A percentile compares a stretch with the other conserved stretches of the same genome.
Evolutionary conservation across 805 yeast genomes (phyloP).

Genomic region (Hagleromyces aurorensis): DNA sequence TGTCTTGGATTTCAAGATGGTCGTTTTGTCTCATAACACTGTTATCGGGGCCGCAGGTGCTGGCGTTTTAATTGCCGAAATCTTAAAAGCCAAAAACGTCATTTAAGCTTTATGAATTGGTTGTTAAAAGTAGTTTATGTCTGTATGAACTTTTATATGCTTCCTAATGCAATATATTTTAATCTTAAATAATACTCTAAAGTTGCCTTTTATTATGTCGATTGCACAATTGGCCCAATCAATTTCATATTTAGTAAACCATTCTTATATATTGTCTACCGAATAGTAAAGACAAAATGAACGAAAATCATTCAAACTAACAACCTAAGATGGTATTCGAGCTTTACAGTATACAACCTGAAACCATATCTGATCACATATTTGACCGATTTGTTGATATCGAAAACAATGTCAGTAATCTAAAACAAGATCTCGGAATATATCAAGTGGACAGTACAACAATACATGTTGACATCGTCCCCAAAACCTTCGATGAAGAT

Average conservation of each 20-base stretch:
- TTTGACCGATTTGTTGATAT: slow-evolving; percentile 26
- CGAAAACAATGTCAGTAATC: slow-evolving; percentile 11
- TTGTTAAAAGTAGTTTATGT: no score
- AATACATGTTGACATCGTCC: slow-evolving; percentile 22
- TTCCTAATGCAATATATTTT: no score
- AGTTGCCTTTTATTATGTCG: no score
- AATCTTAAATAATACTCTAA: no score
- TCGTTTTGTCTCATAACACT: slow-evolving; percentile 94
- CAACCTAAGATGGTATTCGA: slow-evolving; percentile 10
- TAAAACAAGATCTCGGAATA: slow-evolving; percentile 31
- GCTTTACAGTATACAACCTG: slow-evolving; percentile 14
- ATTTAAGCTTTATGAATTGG: slow-evolving; percentile 37
- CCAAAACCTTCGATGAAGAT: slow-evolving; percentile 5
- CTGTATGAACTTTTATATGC: no score
- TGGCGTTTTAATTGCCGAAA: slow-evolving; percentile 91
- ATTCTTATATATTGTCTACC: no score
- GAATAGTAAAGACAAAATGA: no score
- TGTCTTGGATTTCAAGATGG: slow-evolving; percentile 90
- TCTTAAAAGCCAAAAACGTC: slow-evolving; percentile 66
- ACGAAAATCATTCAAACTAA: no score
- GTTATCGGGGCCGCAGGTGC: slow-evolving; percentile 99
- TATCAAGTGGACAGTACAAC: slow-evolving; percentile 8
- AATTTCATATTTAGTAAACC: neutral
- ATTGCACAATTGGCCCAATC: no score
- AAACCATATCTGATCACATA: slow-evolving; percentile 25